phyloP scores from a whole-genome alignment of 2,329 filamentous ascomycete species.

The Cryphonectria carpinicola region DNA sequence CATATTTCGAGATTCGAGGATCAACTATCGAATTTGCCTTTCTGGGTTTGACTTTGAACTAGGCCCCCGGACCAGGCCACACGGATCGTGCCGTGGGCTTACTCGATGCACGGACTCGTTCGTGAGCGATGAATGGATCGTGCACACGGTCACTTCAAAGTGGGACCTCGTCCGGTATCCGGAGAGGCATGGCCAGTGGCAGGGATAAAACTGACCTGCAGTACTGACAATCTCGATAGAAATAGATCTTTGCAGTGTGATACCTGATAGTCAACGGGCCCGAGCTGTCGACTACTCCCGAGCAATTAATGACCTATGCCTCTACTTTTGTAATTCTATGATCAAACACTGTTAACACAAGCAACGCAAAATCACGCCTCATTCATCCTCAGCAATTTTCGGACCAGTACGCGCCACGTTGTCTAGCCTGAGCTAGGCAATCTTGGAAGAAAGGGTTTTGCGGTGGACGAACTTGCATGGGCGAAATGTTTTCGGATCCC shows the following conservation, averaged over 20 bases:
- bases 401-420: neutral
- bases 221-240: neutral
- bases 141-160: neutral
- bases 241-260: neutral
- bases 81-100: neutral
- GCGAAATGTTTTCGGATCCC: neutral
- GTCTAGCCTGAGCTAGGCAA: neutral
- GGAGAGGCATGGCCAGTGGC: neutral
- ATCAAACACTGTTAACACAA: neutral
- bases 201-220: neutral
- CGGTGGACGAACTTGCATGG: neutral
- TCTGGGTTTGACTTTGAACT: neutral
- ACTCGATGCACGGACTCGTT: neutral
- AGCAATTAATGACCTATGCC: neutral
- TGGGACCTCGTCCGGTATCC: slow-evolving; percentile 2
- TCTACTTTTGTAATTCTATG: neutral
- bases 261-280: neutral
- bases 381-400: neutral
- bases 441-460: neutral
- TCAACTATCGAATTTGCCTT: slow-evolving; percentile 6
- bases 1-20: neutral
- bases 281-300: neutral
- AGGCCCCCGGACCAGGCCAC: neutral
- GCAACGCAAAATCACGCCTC: neutral
- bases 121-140: neutral